phyloP scores from a whole-genome alignment of 2,329 filamentous ascomycete genomes.

The Geosmithia flava region DNA sequence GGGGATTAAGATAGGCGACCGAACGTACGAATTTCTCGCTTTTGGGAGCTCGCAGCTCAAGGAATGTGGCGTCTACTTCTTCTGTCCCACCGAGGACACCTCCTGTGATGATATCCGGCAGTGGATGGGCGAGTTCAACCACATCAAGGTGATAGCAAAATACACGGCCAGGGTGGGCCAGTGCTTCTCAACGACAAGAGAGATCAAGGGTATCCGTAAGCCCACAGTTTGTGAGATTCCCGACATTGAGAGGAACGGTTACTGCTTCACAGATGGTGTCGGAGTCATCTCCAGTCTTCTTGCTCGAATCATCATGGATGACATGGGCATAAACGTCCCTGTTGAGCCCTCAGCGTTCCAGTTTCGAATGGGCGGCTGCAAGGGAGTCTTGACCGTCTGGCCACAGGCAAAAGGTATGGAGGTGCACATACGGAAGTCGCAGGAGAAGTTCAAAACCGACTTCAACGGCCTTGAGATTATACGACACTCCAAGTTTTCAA shows the following conservation, averaged over 20 bases:
- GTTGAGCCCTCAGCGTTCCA: conserved; percentile 72
- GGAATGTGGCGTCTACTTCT: conserved; percentile 88
- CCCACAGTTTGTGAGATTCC: conserved; percentile 46
- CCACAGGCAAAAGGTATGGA: conserved; percentile 53
- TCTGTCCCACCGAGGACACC: conserved; percentile 55
- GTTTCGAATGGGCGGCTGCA: conserved; percentile 84
- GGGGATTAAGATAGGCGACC: conserved; percentile 72
- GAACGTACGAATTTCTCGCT: conserved; percentile 79
- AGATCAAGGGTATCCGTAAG: conserved; percentile 52
- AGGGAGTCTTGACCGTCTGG: conserved; percentile 74
- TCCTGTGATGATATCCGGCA: conserved; percentile 65
- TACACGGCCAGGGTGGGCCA: conserved; percentile 83
- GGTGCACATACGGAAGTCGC: conserved; percentile 70
- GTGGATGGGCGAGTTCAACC: conserved; percentile 77
- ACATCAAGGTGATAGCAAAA: conserved; percentile 78
- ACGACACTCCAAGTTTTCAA: conserved; percentile 61
- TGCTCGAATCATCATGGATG: conserved; percentile 58
- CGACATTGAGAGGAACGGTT: conserved; percentile 58
- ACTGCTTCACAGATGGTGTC: conserved; percentile 81
- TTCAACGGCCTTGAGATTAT: conserved; percentile 76
- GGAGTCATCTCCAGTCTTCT: conserved; percentile 80
- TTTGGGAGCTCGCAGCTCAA: conserved; percentile 94
- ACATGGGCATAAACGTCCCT: conserved; percentile 49
- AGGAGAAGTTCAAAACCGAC: conserved; percentile 69
- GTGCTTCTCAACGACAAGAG: conserved; percentile 86